Conservation (phyloP, 2,329 filamentous ascomycete genomes). For the Graphilbum fragrans region DNA sequence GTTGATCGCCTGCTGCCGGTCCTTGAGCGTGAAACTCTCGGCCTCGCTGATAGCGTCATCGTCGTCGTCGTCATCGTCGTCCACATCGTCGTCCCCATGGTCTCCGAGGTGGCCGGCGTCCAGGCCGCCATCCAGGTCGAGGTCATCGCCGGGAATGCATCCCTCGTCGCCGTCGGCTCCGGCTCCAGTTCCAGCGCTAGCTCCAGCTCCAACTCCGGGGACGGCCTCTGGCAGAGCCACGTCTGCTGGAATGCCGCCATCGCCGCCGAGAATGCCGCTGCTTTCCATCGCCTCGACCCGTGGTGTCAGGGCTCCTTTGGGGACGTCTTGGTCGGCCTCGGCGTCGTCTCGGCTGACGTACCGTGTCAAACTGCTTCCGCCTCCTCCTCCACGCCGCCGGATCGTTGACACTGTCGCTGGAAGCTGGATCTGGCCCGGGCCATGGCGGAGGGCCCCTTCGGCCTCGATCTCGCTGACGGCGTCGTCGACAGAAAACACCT, state of each 20-base stretch:
- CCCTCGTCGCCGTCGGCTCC: constrained; percentile 4
- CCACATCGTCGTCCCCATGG: constrained; percentile 21
- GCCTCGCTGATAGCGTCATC: constrained; percentile 73
- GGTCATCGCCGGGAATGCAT: constrained; percentile 21
- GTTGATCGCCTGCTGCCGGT: constrained; percentile 95
- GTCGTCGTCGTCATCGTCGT: constrained; percentile 45
- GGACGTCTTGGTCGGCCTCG: constrained; percentile 4
- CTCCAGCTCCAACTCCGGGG: too few relatives aligned
- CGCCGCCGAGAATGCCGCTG: neutral
- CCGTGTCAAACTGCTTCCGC: too few relatives aligned
- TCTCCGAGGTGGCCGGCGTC: constrained; percentile 23
- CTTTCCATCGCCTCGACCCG: neutral
- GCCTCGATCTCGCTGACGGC: constrained; percentile 68
- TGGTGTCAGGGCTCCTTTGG: neutral
- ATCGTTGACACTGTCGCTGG: constrained; percentile 14
- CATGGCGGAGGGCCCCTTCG: constrained; percentile 27
- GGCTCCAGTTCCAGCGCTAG: neutral
- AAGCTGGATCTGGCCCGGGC: constrained; percentile 7
- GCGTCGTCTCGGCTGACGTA: constrained; percentile 12
- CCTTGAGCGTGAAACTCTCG: constrained; percentile 95
- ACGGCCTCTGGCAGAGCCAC: neutral
- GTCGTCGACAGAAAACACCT: constrained; percentile 85
- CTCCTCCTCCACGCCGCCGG: constrained; percentile 1
- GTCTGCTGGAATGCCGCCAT: neutral
- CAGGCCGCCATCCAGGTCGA: constrained; percentile 23